Conservation (phyloP, 306 rosid genomes). For the Prunus kanzakura region DNA sequence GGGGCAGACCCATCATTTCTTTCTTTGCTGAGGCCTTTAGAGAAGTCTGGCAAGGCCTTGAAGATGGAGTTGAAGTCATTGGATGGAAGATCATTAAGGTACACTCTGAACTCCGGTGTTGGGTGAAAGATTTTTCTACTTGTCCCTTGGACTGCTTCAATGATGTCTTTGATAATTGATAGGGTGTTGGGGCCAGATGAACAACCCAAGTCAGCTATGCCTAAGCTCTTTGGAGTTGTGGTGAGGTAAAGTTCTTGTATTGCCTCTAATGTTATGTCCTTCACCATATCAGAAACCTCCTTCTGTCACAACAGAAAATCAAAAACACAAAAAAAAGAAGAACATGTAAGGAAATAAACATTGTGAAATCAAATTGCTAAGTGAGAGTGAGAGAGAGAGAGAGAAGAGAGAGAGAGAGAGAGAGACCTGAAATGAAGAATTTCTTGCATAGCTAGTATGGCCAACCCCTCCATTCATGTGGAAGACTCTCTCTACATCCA, state of each 20-base stretch:
- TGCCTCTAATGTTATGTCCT: conserved; percentile 68
- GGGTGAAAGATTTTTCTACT: conserved; percentile 41
- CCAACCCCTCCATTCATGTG: conserved; percentile 90
- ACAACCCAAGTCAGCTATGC: conserved; percentile 93
- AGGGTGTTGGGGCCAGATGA: conserved; percentile 86
- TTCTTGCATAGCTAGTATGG: conserved; percentile 81
- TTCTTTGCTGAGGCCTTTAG: conserved; percentile 40
- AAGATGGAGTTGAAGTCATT: conserved; percentile 96
- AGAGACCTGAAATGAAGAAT: conserved; percentile 74
- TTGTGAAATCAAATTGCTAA: neutral
- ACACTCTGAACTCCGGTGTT: conserved; percentile 59
- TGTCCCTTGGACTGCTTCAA: conserved; percentile 47
- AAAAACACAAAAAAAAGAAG: neutral
- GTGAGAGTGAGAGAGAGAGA: neutral
- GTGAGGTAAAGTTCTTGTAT: conserved; percentile 53
- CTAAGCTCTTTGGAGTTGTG: conserved; percentile 64
- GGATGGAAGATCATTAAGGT: conserved; percentile 89
- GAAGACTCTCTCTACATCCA: conserved; percentile 81
- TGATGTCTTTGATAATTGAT: conserved; percentile 70
- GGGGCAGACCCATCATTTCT: conserved; percentile 40
- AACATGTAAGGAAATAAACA: neutral
- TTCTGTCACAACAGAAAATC: conserved; percentile 43
- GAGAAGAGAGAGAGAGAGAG: neutral
- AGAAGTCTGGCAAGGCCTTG: conserved; percentile 78
- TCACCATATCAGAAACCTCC: conserved; percentile 69